Conservation (phyloP, 768 basidiomycete genomes). For the Mycena maculata region DNA sequence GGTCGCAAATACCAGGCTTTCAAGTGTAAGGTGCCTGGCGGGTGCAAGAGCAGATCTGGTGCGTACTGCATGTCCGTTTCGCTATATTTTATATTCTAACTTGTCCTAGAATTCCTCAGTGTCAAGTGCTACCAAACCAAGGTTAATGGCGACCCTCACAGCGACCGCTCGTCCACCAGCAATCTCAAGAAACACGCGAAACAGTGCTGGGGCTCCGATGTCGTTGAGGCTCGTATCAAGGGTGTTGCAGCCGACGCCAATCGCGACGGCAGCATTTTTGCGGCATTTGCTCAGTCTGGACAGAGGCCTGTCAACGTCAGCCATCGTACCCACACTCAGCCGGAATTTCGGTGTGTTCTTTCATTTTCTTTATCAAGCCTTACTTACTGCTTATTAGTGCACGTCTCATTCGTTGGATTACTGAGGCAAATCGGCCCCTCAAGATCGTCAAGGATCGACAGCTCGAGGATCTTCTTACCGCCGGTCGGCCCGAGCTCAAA, state of each 20-base stretch:
- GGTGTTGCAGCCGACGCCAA: conserved; percentile 11
- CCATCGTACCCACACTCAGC: background rate
- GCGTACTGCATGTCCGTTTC: no score
- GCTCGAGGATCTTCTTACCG: conserved; percentile 46
- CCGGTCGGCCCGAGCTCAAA: conserved; percentile 44
- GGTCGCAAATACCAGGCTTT: background rate
- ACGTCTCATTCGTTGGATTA: conserved; percentile 50
- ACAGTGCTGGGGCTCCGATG: conserved; percentile 48
- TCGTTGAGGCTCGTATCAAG: conserved; percentile 25
- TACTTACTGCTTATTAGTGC: conserved; percentile 35
- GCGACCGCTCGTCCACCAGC: conserved; percentile 37
- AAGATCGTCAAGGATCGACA: conserved; percentile 48
- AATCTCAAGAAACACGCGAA: conserved; percentile 45
- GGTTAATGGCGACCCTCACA: background rate
- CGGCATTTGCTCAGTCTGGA: background rate
- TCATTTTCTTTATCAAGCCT: background rate
- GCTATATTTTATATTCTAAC: no score
- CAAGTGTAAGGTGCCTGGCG: background rate
- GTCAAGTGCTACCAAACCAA: background rate
- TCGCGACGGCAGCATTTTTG: background rate
- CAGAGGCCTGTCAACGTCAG: background rate
- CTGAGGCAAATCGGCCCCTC: conserved; percentile 48
- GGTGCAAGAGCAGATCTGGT: background rate
- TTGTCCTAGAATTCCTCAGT: no score
- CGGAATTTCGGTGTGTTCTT: background rate